Conservation (phyloP, 1,139 yeast genomes). For the Diutina mesorugosa region DNA sequence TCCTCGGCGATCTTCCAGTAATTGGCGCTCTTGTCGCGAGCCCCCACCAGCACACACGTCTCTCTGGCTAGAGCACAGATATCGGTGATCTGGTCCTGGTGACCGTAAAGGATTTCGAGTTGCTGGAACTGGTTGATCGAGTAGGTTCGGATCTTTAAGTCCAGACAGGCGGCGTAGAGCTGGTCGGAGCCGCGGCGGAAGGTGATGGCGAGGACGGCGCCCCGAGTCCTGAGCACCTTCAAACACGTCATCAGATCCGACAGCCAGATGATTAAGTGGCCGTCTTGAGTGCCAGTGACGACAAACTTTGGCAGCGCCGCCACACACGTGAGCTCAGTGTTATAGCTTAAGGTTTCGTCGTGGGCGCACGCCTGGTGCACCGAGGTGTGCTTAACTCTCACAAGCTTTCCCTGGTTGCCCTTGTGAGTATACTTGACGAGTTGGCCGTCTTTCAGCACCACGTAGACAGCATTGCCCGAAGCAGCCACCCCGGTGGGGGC, state of each 20-base stretch:
- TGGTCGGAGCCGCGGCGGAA: conserved; percentile 79
- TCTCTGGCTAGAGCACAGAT: conserved; percentile 73
- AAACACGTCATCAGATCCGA: conserved; percentile 63
- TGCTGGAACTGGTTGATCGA: conserved; percentile 80
- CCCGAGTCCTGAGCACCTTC: conserved; percentile 66
- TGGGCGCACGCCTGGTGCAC: not conserved
- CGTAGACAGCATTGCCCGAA: conserved; percentile 51
- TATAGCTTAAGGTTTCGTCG: conserved; percentile 7
- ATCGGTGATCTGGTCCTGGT: conserved; percentile 80
- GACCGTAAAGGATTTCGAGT: conserved; percentile 86
- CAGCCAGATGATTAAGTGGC: conserved; percentile 75
- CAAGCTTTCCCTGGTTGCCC: conserved; percentile 27
- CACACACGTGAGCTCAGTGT: conserved; percentile 55
- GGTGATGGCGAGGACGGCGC: conserved; percentile 57
- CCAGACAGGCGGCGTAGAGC: conserved; percentile 86
- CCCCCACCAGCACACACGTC: conserved; percentile 90
- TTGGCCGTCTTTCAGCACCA: conserved; percentile 74
- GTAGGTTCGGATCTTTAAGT: conserved; percentile 78
- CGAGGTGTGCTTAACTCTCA: conserved; percentile 40
- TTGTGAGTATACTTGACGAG: conserved; percentile 59
- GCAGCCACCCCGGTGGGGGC: conserved; percentile 42
- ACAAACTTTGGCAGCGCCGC: conserved; percentile 80
- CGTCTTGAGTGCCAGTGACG: conserved; percentile 85
- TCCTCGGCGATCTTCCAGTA: conserved; percentile 96
- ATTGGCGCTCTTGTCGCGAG: conserved; percentile 90